Evolutionary conservation across 257 asterid genomes (phyloP), one percentile per base, ranked within the genome.

Genomic region (Prunella vulgaris): DNA sequence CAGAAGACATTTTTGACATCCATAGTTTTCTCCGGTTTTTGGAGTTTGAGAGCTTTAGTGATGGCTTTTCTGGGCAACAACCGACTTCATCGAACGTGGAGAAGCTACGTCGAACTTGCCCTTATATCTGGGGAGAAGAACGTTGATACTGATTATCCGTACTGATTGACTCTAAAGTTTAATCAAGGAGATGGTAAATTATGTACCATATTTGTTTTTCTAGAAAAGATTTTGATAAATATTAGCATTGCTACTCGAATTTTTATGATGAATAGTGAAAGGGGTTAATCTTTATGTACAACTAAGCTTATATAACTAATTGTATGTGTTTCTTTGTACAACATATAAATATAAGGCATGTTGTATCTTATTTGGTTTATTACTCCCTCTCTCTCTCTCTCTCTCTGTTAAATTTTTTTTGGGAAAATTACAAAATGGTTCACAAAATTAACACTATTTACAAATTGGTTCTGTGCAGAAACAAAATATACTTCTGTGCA

Each of bases 31-130:
- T 46, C 49, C 21, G 63, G 70, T 25, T 56, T 52, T 64, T 9
- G 27, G 57, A 12, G 33, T 18, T 5, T 65, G 56, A 61, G 18
- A 70, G 74, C 44, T 64, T 17, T 32, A 20, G 24, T 27, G 40
- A 42, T 25, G 60, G 18, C 14, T 58, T 38, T 12, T 52, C 40
- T 17, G 7, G 14, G 24, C 24, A 48, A 44, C 18, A 4, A 24
- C 25, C 42, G 61, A 62, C 69, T 63, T 25, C 40, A 53, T 42
- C 66, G 3, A 63, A 32, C 44, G 72, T 44, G 69, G 71, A 68
- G 49, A 74, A 60, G 60, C 17, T 40, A 67, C 42, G 27, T 33
- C 27, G 70, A 38, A 60, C 33, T 24, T 49, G 65, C 46, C 68
- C 28, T 12, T 7, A 57, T 52, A 57, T 52, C 61, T 28, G 68